Conservation (phyloP, 208 protist species). For the Phytomonas sp. region DNA sequence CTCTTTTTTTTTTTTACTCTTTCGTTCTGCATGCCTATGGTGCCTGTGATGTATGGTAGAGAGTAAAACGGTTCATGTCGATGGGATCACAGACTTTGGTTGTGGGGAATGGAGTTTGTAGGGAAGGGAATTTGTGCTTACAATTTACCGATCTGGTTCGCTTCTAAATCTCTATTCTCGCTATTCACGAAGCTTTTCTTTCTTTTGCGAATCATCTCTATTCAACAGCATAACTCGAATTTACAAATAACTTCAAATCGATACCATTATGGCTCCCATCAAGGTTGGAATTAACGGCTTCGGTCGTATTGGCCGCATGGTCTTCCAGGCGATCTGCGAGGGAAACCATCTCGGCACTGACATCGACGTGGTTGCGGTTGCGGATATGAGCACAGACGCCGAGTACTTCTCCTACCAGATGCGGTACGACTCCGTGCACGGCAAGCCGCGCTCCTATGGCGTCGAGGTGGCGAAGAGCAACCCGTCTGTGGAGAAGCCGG, state of each 20-base stretch:
- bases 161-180: neutral
- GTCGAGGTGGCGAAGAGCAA: conserved; percentile 66
- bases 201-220: neutral
- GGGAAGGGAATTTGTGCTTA: neutral
- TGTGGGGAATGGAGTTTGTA: no score
- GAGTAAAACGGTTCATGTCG: neutral
- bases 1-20: neutral
- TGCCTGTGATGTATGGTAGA: neutral
- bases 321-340: conserved; percentile 87
- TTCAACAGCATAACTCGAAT: neutral
- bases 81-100: neutral
- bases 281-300: conserved; percentile 98
- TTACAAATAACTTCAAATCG: conserved; percentile 6
- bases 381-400: conserved; percentile 95
- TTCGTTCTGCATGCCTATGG: neutral
- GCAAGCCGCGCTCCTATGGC: conserved; percentile 74
- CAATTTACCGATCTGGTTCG: neutral
- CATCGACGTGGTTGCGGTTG: conserved; percentile 92
- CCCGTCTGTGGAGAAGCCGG: conserved; percentile 42
- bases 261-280: conserved; percentile 36
- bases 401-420: conserved; percentile 96
- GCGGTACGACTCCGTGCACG: conserved; percentile 97
- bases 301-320: conserved; percentile 97
- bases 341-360: conserved; percentile 59
- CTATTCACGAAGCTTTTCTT: neutral